Conservation (phyloP, 345 rosid species). For the Gossypium ekmanianum region DNA sequence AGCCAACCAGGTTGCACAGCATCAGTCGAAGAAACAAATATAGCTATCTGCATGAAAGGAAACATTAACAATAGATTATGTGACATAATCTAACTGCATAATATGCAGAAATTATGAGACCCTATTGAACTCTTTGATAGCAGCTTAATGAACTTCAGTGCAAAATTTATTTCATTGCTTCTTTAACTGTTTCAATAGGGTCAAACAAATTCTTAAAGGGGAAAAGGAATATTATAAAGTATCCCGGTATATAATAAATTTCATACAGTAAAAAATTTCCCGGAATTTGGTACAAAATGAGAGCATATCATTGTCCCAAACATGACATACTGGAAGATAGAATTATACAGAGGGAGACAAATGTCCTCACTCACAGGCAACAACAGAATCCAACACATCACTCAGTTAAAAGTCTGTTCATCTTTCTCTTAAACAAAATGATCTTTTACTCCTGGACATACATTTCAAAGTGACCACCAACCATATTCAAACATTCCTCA, state of each 20-base stretch:
- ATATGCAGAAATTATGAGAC: not conserved
- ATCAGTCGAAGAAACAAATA: slow-evolving; percentile 80
- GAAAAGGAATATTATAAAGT: not conserved
- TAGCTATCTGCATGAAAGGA: slow-evolving; percentile 53
- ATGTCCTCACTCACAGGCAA: not conserved
- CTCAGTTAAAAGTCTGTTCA: not conserved
- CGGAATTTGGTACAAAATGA: not conserved
- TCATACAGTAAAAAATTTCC: not conserved
- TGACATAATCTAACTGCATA: not conserved
- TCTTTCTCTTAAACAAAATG: not conserved
- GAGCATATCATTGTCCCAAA: slow-evolving; percentile 2
- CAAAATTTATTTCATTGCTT: not conserved
- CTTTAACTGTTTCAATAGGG: not conserved
- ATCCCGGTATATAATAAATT: not conserved
- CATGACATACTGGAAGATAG: not conserved
- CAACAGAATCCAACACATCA: not conserved
- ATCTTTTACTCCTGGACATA: not conserved
- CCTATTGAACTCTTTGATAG: not conserved
- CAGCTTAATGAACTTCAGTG: not conserved
- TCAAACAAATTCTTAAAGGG: slow-evolving; percentile 4
- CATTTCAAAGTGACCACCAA: not conserved
- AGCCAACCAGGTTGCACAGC: slow-evolving; percentile 84
- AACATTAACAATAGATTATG: not conserved
- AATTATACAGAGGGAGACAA: not conserved
- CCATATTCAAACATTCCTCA: not conserved